These are phyloP conservation scores for Cicer judaicum DNA, from an alignment of 306 rosid species.

Conservation along the genomic window DNA sequence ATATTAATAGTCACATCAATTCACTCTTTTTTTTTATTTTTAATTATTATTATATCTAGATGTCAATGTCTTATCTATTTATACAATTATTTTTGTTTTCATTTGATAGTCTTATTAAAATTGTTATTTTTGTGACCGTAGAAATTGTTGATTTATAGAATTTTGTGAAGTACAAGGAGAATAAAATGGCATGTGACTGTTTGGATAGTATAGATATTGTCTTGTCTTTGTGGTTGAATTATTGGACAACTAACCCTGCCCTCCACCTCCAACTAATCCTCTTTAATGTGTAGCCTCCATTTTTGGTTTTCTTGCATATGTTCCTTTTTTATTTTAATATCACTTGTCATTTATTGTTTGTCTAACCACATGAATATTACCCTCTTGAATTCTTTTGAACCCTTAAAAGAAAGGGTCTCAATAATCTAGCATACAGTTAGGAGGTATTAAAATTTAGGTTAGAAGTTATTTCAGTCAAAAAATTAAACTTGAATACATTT, in stretches of 20 bases:
- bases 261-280: constrained; percentile 28
- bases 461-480: not conserved
- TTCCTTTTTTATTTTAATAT: constrained; percentile 27
- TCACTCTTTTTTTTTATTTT: too few relatives aligned
- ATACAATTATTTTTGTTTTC: too few relatives aligned
- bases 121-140: too few relatives aligned
- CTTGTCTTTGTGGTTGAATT: not conserved
- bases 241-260: constrained; percentile 39
- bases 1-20: too few relatives aligned
- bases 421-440: too few relatives aligned
- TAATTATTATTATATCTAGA: too few relatives aligned
- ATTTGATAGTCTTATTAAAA: too few relatives aligned
- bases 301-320: constrained; percentile 29
- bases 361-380: not conserved
- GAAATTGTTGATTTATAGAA: constrained; percentile 6
- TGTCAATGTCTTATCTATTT: too few relatives aligned
- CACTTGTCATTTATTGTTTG: not conserved
- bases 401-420: too few relatives aligned
- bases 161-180: not conserved
- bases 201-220: constrained; percentile 17
- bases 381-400: too few relatives aligned
- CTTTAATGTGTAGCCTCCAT: constrained; percentile 7
- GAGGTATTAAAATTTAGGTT: too few relatives aligned
- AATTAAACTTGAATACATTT: not conserved
- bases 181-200: constrained; percentile 23